These are phyloP conservation scores for Pinus tabuliformis DNA, from an alignment of 75 land plant genomes.

Conservation along the genomic window DNA sequence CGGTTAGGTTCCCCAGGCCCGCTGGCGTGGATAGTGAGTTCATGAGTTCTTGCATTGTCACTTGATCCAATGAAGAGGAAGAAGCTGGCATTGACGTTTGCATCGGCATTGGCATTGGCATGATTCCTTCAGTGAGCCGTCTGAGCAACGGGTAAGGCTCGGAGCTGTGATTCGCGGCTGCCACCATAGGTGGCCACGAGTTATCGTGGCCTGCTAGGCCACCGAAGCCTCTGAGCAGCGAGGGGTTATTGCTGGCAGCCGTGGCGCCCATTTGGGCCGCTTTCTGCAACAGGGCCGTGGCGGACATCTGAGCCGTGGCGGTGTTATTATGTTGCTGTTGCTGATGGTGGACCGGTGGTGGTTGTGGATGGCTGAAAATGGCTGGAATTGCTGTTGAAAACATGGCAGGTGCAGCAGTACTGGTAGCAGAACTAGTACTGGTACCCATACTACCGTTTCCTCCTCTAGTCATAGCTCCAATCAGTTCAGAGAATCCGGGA, in stretches of 20 bases:
- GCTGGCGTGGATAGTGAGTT: slow-evolving; percentile 6
- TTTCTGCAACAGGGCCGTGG: slow-evolving; percentile 80
- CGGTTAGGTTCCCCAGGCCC: slow-evolving; percentile 15
- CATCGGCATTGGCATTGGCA: no score
- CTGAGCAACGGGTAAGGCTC: background rate
- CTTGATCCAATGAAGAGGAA: background rate
- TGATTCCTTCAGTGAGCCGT: no score
- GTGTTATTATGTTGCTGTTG: slow-evolving; percentile 2
- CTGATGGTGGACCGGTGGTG: slow-evolving; percentile 21
- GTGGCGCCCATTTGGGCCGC: slow-evolving; percentile 87
- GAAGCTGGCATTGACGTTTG: background rate
- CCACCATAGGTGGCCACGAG: no score
- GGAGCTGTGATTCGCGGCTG: slow-evolving; percentile 11
- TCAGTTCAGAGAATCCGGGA: slow-evolving; percentile 27
- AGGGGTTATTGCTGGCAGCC: slow-evolving; percentile 24
- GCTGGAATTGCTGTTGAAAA: background rate
- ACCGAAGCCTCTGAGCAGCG: slow-evolving; percentile 61
- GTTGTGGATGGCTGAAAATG: slow-evolving; percentile 20
- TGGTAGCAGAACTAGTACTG: slow-evolving; percentile 2
- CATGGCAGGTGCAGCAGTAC: slow-evolving; percentile 10
- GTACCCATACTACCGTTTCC: slow-evolving; percentile 8
- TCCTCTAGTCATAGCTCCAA: slow-evolving; percentile 19
- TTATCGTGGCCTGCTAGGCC: slow-evolving; percentile 3
- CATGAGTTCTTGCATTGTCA: slow-evolving; percentile 8
- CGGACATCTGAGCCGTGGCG: slow-evolving; percentile 59